A percentile compares a stretch with the other conserved stretches of the same genome.
These are phyloP conservation scores for Apodospora peruviana DNA, from an alignment of 495 filamentous ascomycete species.

Conservation along the genomic window DNA sequence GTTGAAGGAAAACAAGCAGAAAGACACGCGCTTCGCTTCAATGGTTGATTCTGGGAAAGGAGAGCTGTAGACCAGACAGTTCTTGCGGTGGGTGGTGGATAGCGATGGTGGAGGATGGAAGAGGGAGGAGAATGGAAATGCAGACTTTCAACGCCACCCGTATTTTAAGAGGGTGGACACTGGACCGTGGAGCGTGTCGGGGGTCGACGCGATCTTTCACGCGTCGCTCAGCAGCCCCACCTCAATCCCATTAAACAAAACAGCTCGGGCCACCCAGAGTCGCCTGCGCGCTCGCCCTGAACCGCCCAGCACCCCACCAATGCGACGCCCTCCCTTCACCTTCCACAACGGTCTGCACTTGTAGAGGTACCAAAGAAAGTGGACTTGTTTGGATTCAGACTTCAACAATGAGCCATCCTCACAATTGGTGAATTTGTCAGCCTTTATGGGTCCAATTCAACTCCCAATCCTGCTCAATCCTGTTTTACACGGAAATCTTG, in stretches of 20 bases:
- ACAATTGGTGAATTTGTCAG: too few species aligned
- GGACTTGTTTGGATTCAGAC: too few species aligned
- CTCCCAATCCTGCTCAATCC: too few species aligned
- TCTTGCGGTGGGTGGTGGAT: conserved; percentile 1
- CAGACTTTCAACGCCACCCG: conserved; percentile 8
- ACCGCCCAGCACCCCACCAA: too few species aligned
- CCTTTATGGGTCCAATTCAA: too few species aligned
- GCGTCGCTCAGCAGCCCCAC: conserved; percentile 13
- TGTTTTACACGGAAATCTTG: too few species aligned
- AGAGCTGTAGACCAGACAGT: conserved; percentile 5
- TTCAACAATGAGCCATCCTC: too few species aligned
- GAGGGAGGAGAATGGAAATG: conserved; percentile 1
- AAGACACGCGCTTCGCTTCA: conserved; percentile 2
- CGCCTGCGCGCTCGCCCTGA: too few species aligned
- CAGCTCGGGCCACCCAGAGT: conserved; percentile 3
- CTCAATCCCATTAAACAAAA: conserved; percentile 11
- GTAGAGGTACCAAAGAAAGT: too few species aligned
- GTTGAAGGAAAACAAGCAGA: conserved; percentile 10
- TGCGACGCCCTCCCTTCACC: too few species aligned
- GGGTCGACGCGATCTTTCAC: conserved; percentile 1
- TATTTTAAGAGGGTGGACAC: too few species aligned
- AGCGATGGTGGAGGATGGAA: conserved; percentile 5
- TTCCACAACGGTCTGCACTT: too few species aligned
- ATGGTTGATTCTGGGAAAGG: conserved; percentile 3
- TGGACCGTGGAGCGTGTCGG: conserved; percentile 8